Evolutionary conservation across 495 filamentous ascomycete species (phyloP).

Genomic region (Aspergillus coremiiformis): DNA sequence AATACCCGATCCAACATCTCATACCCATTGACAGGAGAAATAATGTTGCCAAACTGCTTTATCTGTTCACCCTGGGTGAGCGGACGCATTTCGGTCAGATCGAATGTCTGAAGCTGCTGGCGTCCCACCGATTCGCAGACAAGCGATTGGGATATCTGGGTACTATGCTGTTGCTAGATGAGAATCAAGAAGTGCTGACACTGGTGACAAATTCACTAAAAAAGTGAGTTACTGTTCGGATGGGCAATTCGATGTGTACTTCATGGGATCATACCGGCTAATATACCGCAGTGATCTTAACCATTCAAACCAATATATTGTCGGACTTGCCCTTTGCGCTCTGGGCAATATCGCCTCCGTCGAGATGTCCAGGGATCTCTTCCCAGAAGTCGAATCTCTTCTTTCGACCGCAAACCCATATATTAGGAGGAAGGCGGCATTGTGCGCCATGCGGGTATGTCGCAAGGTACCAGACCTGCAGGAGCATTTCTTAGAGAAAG

Average conservation of each 20-base stretch:
- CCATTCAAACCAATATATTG: constrained; percentile 97
- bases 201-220: constrained; percentile 95
- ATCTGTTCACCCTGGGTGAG: constrained; percentile 97
- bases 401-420: constrained; percentile 92
- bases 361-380: constrained; percentile 98
- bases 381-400: constrained; percentile 85
- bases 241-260: constrained; percentile 2
- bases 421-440: constrained; percentile 89
- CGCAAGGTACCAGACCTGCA: constrained; percentile 95
- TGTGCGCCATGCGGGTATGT: constrained; percentile 99
- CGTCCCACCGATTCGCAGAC: constrained; percentile 95
- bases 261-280: constrained; percentile 4
- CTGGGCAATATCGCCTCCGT: constrained; percentile 95
- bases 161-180: constrained; percentile 91
- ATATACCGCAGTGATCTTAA: constrained; percentile 67
- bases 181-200: constrained; percentile 97
- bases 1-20: constrained; percentile 13
- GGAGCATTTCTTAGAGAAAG: constrained; percentile 94
- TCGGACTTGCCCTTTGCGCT: constrained; percentile 90
- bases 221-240: constrained; percentile 52
- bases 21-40: constrained; percentile 61
- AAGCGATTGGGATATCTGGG: constrained; percentile 94
- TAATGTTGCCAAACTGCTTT: constrained; percentile 96
- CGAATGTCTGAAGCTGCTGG: constrained; percentile 95
- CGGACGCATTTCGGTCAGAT: constrained; percentile 98